phyloP scores from a whole-genome alignment of 2,329 filamentous ascomycete species.

The Rutstroemia sp. region DNA sequence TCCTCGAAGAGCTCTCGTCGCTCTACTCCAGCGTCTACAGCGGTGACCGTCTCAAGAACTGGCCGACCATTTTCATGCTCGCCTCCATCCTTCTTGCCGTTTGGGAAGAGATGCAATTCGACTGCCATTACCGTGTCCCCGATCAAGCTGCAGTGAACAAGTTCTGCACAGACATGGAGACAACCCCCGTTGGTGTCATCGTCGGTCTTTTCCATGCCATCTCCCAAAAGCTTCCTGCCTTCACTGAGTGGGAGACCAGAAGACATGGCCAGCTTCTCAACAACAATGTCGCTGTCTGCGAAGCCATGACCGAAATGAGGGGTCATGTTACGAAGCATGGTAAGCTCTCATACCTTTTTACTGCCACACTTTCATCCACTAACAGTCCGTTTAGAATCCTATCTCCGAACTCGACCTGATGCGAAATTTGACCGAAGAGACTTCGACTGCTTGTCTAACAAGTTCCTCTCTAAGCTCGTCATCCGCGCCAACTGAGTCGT shows the following conservation, averaged over 20 bases:
- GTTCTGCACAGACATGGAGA: slow-evolving; percentile 96
- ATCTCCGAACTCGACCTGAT: slow-evolving; percentile 68
- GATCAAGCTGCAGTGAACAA: slow-evolving; percentile 80
- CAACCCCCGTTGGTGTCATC: slow-evolving; percentile 89
- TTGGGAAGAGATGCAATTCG: slow-evolving; percentile 99
- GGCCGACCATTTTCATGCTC: slow-evolving; percentile 97
- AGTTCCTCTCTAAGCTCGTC: slow-evolving; percentile 93
- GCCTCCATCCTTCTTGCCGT: slow-evolving; percentile 87
- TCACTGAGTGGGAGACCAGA: slow-evolving; percentile 88
- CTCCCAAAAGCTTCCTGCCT: slow-evolving; percentile 87
- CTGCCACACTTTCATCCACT: slow-evolving; percentile 29
- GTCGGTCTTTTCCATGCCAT: slow-evolving; percentile 96
- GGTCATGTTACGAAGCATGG: slow-evolving; percentile 90
- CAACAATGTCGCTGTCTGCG: slow-evolving; percentile 87
- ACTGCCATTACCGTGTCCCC: slow-evolving; percentile 90
- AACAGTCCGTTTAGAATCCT: slow-evolving; percentile 60
- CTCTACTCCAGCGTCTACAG: slow-evolving; percentile 98
- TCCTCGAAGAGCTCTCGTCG: slow-evolving; percentile 83
- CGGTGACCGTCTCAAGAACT: slow-evolving; percentile 95
- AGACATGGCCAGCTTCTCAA: slow-evolving; percentile 87
- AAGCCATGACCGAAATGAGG: slow-evolving; percentile 92
- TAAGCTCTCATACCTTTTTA: slow-evolving; percentile 39
- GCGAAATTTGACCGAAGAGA: slow-evolving; percentile 84
- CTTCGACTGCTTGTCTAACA: slow-evolving; percentile 94
- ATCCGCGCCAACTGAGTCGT: slow-evolving; percentile 74